These are phyloP conservation scores for Amaranthus cruentus DNA, from an alignment of 148 eudicot genomes.

Conservation along the genomic window DNA sequence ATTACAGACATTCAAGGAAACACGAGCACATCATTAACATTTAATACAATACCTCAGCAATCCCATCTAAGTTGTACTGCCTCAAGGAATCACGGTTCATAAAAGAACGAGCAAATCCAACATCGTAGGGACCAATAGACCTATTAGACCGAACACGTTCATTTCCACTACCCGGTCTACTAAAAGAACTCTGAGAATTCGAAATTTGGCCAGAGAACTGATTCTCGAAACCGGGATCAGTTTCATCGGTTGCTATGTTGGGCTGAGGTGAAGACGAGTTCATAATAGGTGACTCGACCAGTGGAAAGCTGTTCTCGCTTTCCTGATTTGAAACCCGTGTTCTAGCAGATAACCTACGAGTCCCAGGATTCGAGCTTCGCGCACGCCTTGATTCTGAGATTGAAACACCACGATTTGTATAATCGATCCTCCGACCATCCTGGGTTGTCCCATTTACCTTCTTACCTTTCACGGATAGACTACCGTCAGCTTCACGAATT, in stretches of 20 bases:
- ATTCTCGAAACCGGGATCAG: constrained; percentile 25
- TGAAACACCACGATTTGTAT: constrained; percentile 36
- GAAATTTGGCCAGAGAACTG: background rate
- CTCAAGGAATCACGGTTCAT: constrained; percentile 44
- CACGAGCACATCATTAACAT: constrained; percentile 6
- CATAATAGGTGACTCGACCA: constrained; percentile 22
- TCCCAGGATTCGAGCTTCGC: constrained; percentile 35
- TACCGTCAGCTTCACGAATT: constrained; percentile 54
- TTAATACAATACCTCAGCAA: constrained; percentile 69
- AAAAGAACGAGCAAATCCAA: constrained; percentile 36
- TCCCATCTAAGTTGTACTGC: constrained; percentile 57
- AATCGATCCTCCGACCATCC: constrained; percentile 27
- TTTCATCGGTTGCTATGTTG: constrained; percentile 22
- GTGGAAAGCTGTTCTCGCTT: constrained; percentile 26
- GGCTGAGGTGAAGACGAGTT: constrained; percentile 31
- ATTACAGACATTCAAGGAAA: constrained; percentile 1
- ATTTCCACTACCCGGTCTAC: constrained; percentile 32
- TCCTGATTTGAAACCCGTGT: constrained; percentile 34
- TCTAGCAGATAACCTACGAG: constrained; percentile 37
- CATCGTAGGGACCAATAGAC: constrained; percentile 33
- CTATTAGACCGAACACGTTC: constrained; percentile 26
- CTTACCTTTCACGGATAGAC: constrained; percentile 53
- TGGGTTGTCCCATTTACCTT: constrained; percentile 35
- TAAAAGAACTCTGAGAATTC: background rate
- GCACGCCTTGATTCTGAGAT: constrained; percentile 41